These are phyloP conservation scores for Vigna mungo DNA, from an alignment of 306 rosid species.

Conservation along the genomic window DNA sequence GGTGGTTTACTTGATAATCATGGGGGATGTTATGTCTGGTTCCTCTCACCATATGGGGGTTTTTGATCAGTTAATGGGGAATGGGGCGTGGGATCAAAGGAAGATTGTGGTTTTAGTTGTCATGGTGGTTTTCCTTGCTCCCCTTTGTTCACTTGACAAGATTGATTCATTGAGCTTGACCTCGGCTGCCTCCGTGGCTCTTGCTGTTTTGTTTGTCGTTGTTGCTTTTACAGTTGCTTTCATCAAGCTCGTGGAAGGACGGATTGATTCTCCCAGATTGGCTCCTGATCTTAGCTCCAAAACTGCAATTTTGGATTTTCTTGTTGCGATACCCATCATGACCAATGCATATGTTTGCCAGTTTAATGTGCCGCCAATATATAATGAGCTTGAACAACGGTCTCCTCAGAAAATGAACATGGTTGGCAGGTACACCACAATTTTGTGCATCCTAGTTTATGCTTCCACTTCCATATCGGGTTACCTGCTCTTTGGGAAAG, in stretches of 20 bases:
- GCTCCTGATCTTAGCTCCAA: constrained; percentile 81
- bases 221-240: constrained; percentile 66
- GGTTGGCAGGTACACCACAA: constrained; percentile 87
- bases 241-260: constrained; percentile 76
- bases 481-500: constrained; percentile 83
- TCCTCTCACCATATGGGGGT: constrained; percentile 83
- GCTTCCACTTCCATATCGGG: constrained; percentile 80
- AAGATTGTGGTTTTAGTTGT: constrained; percentile 72
- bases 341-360: constrained; percentile 92
- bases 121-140: constrained; percentile 79
- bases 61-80: constrained; percentile 87
- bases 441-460: constrained; percentile 77
- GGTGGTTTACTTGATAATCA: constrained; percentile 91
- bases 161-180: constrained; percentile 95
- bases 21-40: constrained; percentile 99
- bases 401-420: constrained; percentile 89
- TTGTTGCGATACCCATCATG: constrained; percentile 95
- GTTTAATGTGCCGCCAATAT: constrained; percentile 87
- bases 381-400: constrained; percentile 80
- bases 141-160: constrained; percentile 89
- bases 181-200: constrained; percentile 95
- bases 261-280: constrained; percentile 73
- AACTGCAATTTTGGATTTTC: constrained; percentile 80
- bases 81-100: constrained; percentile 91
- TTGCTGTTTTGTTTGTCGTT: constrained; percentile 84